Evolutionary conservation across 768 basidiomycete species (phyloP).

Genomic region (Pleurotus salmoneostramineus): DNA sequence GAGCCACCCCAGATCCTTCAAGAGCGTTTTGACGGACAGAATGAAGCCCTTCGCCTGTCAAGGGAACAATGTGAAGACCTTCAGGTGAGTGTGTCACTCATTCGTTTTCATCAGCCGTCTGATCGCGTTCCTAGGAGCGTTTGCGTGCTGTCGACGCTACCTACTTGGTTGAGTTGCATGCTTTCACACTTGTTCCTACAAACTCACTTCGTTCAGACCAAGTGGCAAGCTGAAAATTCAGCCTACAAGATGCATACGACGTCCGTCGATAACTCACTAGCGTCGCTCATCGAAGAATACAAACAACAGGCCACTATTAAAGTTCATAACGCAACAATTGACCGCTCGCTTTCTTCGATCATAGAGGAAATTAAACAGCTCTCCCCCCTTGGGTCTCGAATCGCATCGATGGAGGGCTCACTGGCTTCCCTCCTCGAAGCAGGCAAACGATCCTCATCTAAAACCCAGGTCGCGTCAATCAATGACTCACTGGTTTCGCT

Average conservation of each 20-base stretch:
- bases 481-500: conserved; percentile 15
- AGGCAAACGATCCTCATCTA: too few species aligned
- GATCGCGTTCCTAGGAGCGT: conserved; percentile 27
- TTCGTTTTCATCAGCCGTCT: not conserved
- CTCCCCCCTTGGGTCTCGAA: too few species aligned
- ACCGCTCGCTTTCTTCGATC: not conserved
- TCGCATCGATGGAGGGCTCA: too few species aligned
- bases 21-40: conserved; percentile 38
- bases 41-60: conserved; percentile 33
- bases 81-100: conserved; percentile 5
- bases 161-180: conserved; percentile 26
- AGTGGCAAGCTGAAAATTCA: not conserved
- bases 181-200: conserved; percentile 7
- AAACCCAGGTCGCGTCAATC: too few species aligned
- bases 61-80: conserved; percentile 26
- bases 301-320: not conserved
- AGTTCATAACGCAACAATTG: not conserved
- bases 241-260: not conserved
- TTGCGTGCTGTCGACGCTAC: conserved; percentile 28
- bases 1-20: conserved; percentile 13
- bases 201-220: not conserved
- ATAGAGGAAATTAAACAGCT: too few species aligned
- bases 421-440: too few species aligned
- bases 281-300: too few species aligned
- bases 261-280: too few species aligned